A percentile compares a stretch with the other conserved stretches of the same genome.
Conservation (phyloP, 2,329 filamentous ascomycete genomes). For the Aspergillus vadensis region DNA sequence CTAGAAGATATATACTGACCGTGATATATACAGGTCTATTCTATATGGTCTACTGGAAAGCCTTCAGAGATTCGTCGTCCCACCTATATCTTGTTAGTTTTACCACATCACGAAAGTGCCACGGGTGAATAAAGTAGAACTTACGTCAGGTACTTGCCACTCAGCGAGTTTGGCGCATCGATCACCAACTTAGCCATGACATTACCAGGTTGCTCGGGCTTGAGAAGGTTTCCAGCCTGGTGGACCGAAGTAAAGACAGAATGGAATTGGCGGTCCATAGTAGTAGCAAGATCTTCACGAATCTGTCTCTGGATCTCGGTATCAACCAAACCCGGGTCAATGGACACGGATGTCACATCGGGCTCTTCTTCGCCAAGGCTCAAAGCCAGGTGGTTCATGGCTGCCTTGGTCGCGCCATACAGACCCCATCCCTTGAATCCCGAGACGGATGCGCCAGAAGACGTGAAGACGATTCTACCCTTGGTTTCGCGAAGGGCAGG, state of each 20-base stretch:
- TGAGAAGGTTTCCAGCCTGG: slow-evolving; percentile 69
- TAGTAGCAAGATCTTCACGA: slow-evolving; percentile 67
- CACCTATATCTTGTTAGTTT: slow-evolving; percentile 43
- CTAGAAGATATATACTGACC: no score
- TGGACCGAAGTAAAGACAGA: slow-evolving; percentile 70
- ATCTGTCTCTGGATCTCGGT: slow-evolving; percentile 58
- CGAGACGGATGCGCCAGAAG: slow-evolving; percentile 36
- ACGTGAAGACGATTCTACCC: slow-evolving; percentile 40
- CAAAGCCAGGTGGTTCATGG: slow-evolving; percentile 37
- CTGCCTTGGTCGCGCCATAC: slow-evolving; percentile 41
- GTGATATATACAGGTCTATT: not conserved
- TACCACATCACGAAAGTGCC: not conserved
- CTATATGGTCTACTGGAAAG: slow-evolving; percentile 35
- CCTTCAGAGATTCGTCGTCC: slow-evolving; percentile 47
- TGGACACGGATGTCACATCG: slow-evolving; percentile 30
- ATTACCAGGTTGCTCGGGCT: slow-evolving; percentile 79
- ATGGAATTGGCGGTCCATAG: slow-evolving; percentile 60
- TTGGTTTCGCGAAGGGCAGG: slow-evolving; percentile 35
- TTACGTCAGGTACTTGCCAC: slow-evolving; percentile 68
- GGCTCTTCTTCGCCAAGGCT: slow-evolving; percentile 34
- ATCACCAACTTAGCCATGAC: slow-evolving; percentile 81
- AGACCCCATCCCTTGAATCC: slow-evolving; percentile 39
- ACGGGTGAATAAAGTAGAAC: slow-evolving; percentile 15
- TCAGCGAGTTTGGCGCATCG: slow-evolving; percentile 66
- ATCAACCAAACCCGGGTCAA: slow-evolving; percentile 37